phyloP scores from a whole-genome alignment of 2,329 filamentous ascomycete species.

The Dactylella cylindrospora region DNA sequence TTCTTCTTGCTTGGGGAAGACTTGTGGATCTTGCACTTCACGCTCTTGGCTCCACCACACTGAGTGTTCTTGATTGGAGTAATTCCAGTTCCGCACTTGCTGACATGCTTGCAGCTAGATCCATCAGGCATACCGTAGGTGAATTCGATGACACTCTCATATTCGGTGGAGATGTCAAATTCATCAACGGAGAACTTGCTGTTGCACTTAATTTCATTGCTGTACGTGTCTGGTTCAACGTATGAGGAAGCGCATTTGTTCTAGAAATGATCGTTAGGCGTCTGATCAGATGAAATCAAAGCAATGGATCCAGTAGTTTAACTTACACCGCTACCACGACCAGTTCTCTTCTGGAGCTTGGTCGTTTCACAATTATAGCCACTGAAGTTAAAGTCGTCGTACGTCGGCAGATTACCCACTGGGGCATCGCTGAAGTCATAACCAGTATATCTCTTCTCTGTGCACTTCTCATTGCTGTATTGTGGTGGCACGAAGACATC shows the following conservation, averaged over 20 bases:
- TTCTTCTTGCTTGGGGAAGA: slow-evolving; percentile 42
- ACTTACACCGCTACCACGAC: slow-evolving; percentile 28
- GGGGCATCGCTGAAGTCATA: slow-evolving; percentile 42
- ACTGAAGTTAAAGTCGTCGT: slow-evolving; percentile 33
- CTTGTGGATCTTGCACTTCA: slow-evolving; percentile 61
- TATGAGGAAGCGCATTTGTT: slow-evolving; percentile 54
- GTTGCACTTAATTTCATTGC: slow-evolving; percentile 57
- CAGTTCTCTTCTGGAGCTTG: slow-evolving; percentile 33
- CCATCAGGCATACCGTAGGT: slow-evolving; percentile 84
- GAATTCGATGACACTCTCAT: slow-evolving; percentile 78
- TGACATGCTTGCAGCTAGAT: slow-evolving; percentile 75
- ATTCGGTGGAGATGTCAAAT: slow-evolving; percentile 56
- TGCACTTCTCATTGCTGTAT: slow-evolving; percentile 32
- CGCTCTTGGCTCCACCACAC: slow-evolving; percentile 85
- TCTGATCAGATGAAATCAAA: too few relatives aligned
- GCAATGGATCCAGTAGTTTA: neutral
- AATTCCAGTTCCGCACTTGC: slow-evolving; percentile 67
- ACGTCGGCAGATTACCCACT: slow-evolving; percentile 24
- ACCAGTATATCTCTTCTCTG: slow-evolving; percentile 23
- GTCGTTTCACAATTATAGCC: slow-evolving; percentile 38
- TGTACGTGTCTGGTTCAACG: slow-evolving; percentile 52
- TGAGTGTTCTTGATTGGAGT: slow-evolving; percentile 77
- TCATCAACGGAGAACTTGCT: slow-evolving; percentile 60
- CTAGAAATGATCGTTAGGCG: slow-evolving; percentile 2
- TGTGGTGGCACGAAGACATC: slow-evolving; percentile 26